Base-by-base conservation (phyloP, 164 flowering plant species). In the Stephania cephalantha region DNA sequence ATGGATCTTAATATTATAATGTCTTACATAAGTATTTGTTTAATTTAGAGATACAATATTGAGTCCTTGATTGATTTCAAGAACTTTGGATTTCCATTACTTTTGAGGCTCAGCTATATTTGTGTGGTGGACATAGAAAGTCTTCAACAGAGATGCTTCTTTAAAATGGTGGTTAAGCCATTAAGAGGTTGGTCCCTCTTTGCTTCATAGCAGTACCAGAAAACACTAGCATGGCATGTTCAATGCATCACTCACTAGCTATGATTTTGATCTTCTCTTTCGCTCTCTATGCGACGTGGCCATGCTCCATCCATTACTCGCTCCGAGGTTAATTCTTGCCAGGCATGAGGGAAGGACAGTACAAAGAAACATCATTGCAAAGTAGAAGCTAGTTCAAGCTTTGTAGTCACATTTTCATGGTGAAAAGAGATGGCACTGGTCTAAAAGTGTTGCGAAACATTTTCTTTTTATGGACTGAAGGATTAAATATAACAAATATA, bases 301-400 rank as follows among this genome's bases (percentile, higher is more conserved):
- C 76, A 71, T 46, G 50, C 50, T 58, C 69, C 55, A 73, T 22
- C 79, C 79, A 80, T 45, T 55, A 63, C 22, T 52, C 64, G 18
- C 64, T 58, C 17, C 6, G 64, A 55, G 63, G n/a, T 5, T 22
- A 46, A 22, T 17, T 1, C 7, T 73, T 86, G 68, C 85, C 93
- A 0, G 97, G 91, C 76, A 95, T 93, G 99, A 93, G 96, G 20
- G 99, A 93, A 35, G 82, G 98, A 95, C 61, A 83, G 97, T 91
- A 79, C 93, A 93, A 85, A 97, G 97, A 30, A 95, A 95, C 71
- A 95, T 58, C 6, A 89, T 93, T 63, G 92, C 87, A 93, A 95
- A 69, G 88, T 95, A 2, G 97, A 95, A 83, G 96, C 97, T 0
- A 93, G 93, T 78, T 86, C 93, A 17, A 95, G 97, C 79, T 93